Evolutionary conservation across 352 stramenopile genomes (phyloP), one percentile per base, ranked within the genome.

Genomic region (Phytophthora parvispora): DNA sequence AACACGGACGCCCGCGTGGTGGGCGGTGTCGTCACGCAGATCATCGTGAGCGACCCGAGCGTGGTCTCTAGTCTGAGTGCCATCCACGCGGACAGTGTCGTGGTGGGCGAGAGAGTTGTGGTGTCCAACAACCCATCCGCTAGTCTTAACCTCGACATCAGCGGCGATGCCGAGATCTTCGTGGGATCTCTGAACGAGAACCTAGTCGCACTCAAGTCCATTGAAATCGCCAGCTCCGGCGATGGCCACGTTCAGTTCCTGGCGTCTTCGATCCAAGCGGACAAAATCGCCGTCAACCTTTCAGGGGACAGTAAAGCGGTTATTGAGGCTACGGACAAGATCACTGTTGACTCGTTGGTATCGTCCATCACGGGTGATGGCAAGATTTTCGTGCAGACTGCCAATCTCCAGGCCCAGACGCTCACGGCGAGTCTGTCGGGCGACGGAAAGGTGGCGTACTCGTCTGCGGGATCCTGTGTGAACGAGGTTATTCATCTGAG

Each of bases 101-200:
- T 83, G 13, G 7, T 85, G 27, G 77, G 80, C 18, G 58, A 80
- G 7, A 64, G 72, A 7, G 60, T 84, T 18, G 66, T 88, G 24
- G 70, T 84, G 50, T 67, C 63, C 6, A 76, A 77, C 12, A 61
- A 80, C 34, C 67, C 69, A 3, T 64, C 74, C 4, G 50, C 69
- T 13, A 79, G 67, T 20, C 51, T 70, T 2, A 54, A 67, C 22
- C 18, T 75, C 6, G 72, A 69, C 20, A 62, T 72, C 5, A 78
- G 65, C n/a, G 38, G 62, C 9, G 67, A 72, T 18, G 57, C 47
- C 13, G 61, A 64, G 3, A 56, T 78, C 18, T 71, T 62, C 32
- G 55, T 78, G 2, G 69, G 69, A 3, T 69, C 48, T 12, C 32
- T 54, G 20, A 24, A 45, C 1, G 25, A 75, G 22, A 54, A 74